These are phyloP conservation scores for Auricularia sp. DNA, from an alignment of 768 basidiomycete species.

Conservation along the genomic window DNA sequence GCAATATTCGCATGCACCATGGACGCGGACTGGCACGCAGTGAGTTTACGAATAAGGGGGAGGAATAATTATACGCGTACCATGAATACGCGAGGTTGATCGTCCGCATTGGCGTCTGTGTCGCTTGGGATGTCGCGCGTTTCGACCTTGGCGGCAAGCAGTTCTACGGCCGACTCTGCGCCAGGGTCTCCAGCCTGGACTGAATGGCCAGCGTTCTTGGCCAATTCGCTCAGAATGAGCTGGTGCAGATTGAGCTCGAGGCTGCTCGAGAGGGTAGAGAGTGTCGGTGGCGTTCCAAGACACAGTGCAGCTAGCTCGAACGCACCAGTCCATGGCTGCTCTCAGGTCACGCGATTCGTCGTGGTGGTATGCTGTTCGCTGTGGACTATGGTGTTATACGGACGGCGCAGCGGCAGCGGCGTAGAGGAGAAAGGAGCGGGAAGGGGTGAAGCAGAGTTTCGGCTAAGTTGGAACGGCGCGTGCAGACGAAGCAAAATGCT, in stretches of 20 bases:
- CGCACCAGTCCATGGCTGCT: constrained; percentile 1
- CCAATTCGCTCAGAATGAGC: constrained; percentile 65
- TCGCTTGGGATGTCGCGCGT: constrained; percentile 23
- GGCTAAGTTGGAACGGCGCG: too few species aligned
- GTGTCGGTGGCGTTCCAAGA: background rate
- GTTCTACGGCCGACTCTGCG: constrained; percentile 37
- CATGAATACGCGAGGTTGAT: constrained; percentile 43
- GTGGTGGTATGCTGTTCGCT: background rate
- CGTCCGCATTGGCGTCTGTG: constrained; percentile 15
- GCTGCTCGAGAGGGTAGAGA: constrained; percentile 25
- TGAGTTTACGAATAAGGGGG: constrained; percentile 4
- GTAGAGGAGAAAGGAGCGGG: background rate
- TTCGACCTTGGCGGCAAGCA: constrained; percentile 54
- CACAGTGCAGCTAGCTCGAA: background rate
- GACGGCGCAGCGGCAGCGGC: too few species aligned
- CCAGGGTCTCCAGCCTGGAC: constrained; percentile 27
- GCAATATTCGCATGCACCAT: constrained; percentile 73
- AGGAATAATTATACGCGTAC: constrained; percentile 26
- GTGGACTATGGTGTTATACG: background rate
- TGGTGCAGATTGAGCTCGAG: constrained; percentile 74
- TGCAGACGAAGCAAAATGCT: background rate
- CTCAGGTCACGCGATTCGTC: background rate
- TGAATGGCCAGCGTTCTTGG: constrained; percentile 40
- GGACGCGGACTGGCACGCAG: constrained; percentile 45
- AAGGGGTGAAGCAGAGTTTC: background rate